Evolutionary conservation across 345 rosid genomes (phyloP).

Genomic region (Atalantia buxifolia): DNA sequence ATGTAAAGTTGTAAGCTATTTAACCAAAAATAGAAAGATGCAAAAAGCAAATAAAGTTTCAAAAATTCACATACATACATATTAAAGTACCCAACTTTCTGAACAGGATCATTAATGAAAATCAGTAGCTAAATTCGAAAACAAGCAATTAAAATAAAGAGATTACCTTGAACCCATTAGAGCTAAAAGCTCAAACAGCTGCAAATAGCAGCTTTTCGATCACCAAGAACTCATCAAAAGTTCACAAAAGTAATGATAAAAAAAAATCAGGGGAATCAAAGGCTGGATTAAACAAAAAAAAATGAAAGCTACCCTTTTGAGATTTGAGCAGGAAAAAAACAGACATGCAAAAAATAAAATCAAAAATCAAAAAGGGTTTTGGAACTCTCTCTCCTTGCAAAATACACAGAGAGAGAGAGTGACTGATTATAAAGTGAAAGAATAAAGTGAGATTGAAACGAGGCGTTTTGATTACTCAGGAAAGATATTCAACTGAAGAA

Average conservation of each 20-base stretch:
- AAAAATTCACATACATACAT: neutral
- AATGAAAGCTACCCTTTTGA: neutral
- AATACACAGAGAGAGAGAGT: neutral
- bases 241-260: neutral
- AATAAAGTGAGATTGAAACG: neutral
- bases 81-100: neutral
- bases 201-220: neutral
- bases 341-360: neutral
- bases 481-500: neutral
- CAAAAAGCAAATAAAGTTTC: neutral
- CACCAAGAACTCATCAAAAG: neutral
- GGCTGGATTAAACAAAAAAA: neutral
- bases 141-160: neutral
- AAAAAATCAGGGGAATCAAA: neutral
- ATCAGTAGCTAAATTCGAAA: neutral
- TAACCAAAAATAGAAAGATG: neutral
- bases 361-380: slow-evolving; percentile 14
- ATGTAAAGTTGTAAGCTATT: neutral
- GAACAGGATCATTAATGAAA: neutral
- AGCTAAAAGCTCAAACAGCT: slow-evolving; percentile 17
- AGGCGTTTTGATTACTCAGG: neutral
- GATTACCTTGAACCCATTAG: slow-evolving; percentile 38
- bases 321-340: slow-evolving; percentile 17
- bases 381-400: slow-evolving; percentile 19
- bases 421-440: neutral